phyloP scores from a whole-genome alignment of 805 yeast genomes.

The Lachancea kluyveri region DNA sequence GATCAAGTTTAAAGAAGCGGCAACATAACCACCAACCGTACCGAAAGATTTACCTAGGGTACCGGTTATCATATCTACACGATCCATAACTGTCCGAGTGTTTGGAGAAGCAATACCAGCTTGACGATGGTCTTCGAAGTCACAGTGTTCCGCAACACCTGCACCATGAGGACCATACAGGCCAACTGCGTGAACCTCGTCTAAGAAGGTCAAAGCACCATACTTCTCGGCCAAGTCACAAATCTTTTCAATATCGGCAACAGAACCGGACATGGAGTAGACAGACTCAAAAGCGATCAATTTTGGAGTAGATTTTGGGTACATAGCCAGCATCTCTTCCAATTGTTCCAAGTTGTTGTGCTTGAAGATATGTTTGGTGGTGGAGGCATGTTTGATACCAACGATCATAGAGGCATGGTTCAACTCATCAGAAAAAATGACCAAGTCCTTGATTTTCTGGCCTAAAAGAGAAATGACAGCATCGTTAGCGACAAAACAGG shows the following conservation, averaged over 20 bases:
- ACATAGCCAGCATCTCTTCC: conserved; percentile 68
- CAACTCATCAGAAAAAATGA: conserved; percentile 84
- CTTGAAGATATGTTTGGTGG: conserved; percentile 82
- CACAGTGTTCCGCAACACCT: conserved; percentile 96
- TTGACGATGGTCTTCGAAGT: conserved; percentile 74
- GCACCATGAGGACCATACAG: conserved; percentile 99
- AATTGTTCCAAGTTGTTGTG: conserved; percentile 85
- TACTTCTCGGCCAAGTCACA: conserved; percentile 96
- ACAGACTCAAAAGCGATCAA: conserved; percentile 96
- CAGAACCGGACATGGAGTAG: conserved; percentile 97
- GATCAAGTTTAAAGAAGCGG: conserved; percentile 73
- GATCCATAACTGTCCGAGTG: conserved; percentile 63
- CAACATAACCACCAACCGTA: conserved; percentile 95
- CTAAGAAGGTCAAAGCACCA: conserved; percentile 94
- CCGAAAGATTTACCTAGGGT: conserved; percentile 97
- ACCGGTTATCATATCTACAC: conserved; percentile 95
- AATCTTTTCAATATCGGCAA: conserved; percentile 85
- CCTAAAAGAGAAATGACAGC: conserved; percentile 89
- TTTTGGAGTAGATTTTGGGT: conserved; percentile 86
- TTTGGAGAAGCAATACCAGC: conserved; percentile 55
- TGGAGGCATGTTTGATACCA: conserved; percentile 87
- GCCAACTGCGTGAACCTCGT: conserved; percentile 99
- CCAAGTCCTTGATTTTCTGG: conserved; percentile 81
- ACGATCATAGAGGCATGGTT: conserved; percentile 98
- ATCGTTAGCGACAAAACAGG: conserved; percentile 96